Evolutionary conservation across 2,329 filamentous ascomycete species (phyloP).

Genomic region (Fusarium acutatum): DNA sequence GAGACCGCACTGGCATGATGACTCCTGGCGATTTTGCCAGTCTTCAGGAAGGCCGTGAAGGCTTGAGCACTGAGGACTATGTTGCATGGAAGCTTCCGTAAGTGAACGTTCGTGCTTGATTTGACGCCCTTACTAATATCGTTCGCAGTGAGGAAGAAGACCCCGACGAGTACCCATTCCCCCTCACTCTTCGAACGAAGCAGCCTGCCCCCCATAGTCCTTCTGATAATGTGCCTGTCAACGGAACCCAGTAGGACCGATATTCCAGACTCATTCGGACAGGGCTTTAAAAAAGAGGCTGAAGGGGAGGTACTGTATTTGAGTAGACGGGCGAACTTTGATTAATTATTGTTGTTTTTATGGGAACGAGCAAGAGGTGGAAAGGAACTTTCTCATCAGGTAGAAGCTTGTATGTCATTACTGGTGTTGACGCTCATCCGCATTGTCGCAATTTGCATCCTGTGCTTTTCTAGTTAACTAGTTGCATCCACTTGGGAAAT

Average conservation of each 20-base stretch:
- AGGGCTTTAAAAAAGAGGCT: background rate
- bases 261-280: background rate
- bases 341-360: conserved; percentile 27
- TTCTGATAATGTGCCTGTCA: conserved; percentile 37
- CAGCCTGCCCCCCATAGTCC: conserved; percentile 46
- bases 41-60: conserved; percentile 92
- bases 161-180: conserved; percentile 73
- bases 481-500: conserved; percentile 16
- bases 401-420: conserved; percentile 34
- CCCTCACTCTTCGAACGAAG: conserved; percentile 65
- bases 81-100: conserved; percentile 98
- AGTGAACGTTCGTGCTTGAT: conserved; percentile 57
- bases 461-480: conserved; percentile 31
- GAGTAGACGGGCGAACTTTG: conserved; percentile 18
- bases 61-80: conserved; percentile 95
- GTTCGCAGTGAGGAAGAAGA: conserved; percentile 86
- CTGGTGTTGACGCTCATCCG: conserved; percentile 32
- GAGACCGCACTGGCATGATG: conserved; percentile 96
- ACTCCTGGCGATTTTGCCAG: conserved; percentile 98
- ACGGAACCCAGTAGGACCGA: conserved; percentile 35
- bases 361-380: background rate
- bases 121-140: conserved; percentile 25
- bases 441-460: conserved; percentile 30
- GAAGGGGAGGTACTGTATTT: conserved; percentile 22
- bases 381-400: background rate